phyloP scores from a whole-genome alignment of 2,329 filamentous ascomycete genomes.

The Hypomyces perniciosus region DNA sequence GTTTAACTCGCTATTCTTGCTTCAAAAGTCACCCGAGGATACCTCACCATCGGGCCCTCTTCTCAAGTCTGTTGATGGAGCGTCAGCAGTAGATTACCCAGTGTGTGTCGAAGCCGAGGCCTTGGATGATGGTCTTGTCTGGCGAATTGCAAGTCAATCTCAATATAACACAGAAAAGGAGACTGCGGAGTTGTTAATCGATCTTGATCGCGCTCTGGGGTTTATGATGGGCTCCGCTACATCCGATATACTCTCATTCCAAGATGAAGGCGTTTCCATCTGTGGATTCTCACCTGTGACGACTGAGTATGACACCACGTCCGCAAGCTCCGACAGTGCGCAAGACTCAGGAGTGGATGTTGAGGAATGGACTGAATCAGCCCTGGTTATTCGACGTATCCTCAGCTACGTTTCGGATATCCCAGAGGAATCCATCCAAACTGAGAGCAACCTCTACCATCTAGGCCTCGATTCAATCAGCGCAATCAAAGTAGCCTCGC shows the following conservation, averaged over 20 bases:
- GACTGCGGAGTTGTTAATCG: conserved; percentile 45
- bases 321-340: neutral
- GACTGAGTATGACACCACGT: neutral
- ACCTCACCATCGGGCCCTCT: conserved; percentile 27
- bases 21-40: conserved; percentile 36
- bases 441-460: conserved; percentile 66
- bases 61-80: conserved; percentile 57
- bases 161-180: conserved; percentile 42
- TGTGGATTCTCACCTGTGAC: conserved; percentile 49
- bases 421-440: conserved; percentile 50
- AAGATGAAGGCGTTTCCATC: conserved; percentile 49
- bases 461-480: conserved; percentile 89
- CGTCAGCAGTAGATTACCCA: conserved; percentile 71
- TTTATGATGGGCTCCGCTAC: conserved; percentile 47
- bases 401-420: conserved; percentile 56
- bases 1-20: conserved; percentile 53
- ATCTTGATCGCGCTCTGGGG: conserved; percentile 54
- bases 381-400: conserved; percentile 38
- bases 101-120: conserved; percentile 77
- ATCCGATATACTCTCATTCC: conserved; percentile 49
- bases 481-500: conserved; percentile 72
- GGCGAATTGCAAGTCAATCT: conserved; percentile 67
- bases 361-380: conserved; percentile 29
- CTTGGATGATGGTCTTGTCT: conserved; percentile 48
- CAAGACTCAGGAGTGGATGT: neutral